These are phyloP conservation scores for Pistacia atlantica DNA, from an alignment of 345 rosid genomes.

Conservation along the genomic window DNA sequence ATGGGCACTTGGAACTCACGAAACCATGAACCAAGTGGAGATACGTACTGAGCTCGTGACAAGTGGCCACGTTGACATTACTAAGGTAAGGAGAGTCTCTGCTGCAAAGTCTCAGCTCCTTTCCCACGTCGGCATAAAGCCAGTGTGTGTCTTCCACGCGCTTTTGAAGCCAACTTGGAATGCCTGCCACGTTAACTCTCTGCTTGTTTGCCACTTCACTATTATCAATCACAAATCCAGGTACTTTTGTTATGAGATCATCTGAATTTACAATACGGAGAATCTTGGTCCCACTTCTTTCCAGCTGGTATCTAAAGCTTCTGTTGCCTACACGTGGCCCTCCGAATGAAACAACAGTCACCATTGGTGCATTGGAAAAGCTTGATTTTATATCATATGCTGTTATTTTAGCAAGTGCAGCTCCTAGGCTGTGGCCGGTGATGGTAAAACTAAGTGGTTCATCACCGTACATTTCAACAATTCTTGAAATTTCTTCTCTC, in stretches of 20 bases:
- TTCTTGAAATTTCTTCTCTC: conserved; percentile 36
- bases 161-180: conserved; percentile 48
- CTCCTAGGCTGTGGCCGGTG: conserved; percentile 72
- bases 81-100: conserved; percentile 40
- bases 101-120: conserved; percentile 53
- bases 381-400: conserved; percentile 53
- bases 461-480: conserved; percentile 44
- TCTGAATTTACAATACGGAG: conserved; percentile 67
- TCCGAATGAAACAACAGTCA: conserved; percentile 66
- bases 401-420: conserved; percentile 58
- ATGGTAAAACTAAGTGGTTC: conserved; percentile 62
- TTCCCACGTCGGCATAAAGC: conserved; percentile 65
- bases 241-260: conserved; percentile 59
- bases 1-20: conserved; percentile 54
- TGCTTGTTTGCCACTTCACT: conserved; percentile 3
- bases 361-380: conserved; percentile 36
- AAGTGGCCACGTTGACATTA: conserved; percentile 41
- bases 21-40: conserved; percentile 50
- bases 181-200: conserved; percentile 7
- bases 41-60: conserved; percentile 64
- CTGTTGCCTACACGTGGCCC: conserved; percentile 71
- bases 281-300: conserved; percentile 50
- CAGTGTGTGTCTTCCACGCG: conserved; percentile 41
- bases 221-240: conserved; percentile 52
- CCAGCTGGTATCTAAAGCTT: conserved; percentile 50